Base-by-base conservation (phyloP, 208 protist genomes). In the Porcisia deanei region DNA sequence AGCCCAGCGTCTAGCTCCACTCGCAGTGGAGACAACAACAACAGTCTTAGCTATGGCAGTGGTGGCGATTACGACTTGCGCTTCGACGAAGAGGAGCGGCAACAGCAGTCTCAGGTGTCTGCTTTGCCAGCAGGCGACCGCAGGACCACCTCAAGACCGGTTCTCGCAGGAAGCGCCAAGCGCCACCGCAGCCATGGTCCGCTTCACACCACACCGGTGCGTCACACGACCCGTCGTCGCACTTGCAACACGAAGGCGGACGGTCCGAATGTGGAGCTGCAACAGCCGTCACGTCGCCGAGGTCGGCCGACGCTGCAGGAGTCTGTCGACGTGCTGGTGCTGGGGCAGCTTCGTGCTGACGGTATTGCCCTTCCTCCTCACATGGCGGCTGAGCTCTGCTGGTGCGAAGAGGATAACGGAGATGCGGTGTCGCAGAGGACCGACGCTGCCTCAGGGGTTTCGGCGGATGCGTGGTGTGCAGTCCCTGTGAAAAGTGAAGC, bases 311-410 rank as follows among this genome's bases (percentile, higher is more conserved):
- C 71, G 58, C 47, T 94, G 34, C 80, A 77, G 20, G 59, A 85
- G 37, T 85, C 82, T n/a, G 76, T 91, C 37, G 88, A 95, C 76
- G 83, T 87, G 43, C 58, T 95, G 25, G 75, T 95, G 45, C 68
- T 91, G 43, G 75, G 76, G 39, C 88, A 95, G 80, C 83, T 95
- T 25, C 83, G 74, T n/a, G 74, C 82, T 16, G 91, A 95, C 57
- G 91, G 91, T 14, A 69, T 95, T 30, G 63, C 63, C 9, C 77
- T 87, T 71, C 64, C 64, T 18, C 66, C 72, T 34, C 63, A 37
- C 34, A 81, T 86, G 81, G 9, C 20, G 41, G 61, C 61, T 7
- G 74, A 85, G 64, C 45, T 85, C 25, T 64, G 64, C 34, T 71
- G 73, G 43, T 75, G 55, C 57, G 70, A 47, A 10, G 54, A 53